Percentiles rank a stretch among this genome's conserved stretches.
phyloP scores from a whole-genome alignment of 805 yeast genomes.

The Spathaspora boniae region DNA sequence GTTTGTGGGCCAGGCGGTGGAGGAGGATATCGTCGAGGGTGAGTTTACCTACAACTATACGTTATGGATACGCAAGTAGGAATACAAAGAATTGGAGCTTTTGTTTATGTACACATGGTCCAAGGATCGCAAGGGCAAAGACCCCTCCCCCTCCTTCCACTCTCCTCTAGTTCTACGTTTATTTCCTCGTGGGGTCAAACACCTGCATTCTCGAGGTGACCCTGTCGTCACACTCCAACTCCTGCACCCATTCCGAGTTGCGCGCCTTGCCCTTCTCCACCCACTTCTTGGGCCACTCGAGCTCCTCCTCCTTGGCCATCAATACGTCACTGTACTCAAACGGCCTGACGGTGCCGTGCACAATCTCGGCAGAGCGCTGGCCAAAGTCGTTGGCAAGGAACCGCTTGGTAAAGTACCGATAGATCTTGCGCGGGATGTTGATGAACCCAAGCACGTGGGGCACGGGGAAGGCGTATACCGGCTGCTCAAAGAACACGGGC shows the following conservation, averaged over 20 bases:
- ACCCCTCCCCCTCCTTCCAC: too few relatives aligned
- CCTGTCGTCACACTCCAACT: slow-evolving; percentile 65
- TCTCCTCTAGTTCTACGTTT: too few relatives aligned
- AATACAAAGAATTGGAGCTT: slow-evolving; percentile 2
- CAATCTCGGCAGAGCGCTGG: slow-evolving; percentile 48
- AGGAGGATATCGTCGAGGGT: slow-evolving; percentile 33
- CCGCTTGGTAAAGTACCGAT: slow-evolving; percentile 74
- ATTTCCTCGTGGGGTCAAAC: too few relatives aligned
- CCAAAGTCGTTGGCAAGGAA: slow-evolving; percentile 66
- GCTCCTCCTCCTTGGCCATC: slow-evolving; percentile 60
- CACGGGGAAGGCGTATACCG: slow-evolving; percentile 70
- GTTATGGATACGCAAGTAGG: slow-evolving; percentile 46
- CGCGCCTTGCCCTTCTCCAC: slow-evolving; percentile 69
- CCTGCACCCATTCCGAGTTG: slow-evolving; percentile 85
- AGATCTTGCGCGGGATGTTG: slow-evolving; percentile 71
- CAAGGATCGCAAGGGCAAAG: too few relatives aligned
- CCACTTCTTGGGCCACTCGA: slow-evolving; percentile 88
- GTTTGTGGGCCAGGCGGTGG: slow-evolving; percentile 22
- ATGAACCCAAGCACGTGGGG: slow-evolving; percentile 78
- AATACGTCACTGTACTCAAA: slow-evolving; percentile 44
- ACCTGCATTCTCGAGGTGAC: slow-evolving; percentile 53
- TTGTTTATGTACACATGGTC: neutral
- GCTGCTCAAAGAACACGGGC: slow-evolving; percentile 70
- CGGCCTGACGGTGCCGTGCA: slow-evolving; percentile 51
- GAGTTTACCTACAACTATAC: slow-evolving; percentile 56